Evolutionary conservation across 768 basidiomycete genomes (phyloP), one percentile per base, ranked within the genome.

Genomic region (Leccinum arenicola): DNA sequence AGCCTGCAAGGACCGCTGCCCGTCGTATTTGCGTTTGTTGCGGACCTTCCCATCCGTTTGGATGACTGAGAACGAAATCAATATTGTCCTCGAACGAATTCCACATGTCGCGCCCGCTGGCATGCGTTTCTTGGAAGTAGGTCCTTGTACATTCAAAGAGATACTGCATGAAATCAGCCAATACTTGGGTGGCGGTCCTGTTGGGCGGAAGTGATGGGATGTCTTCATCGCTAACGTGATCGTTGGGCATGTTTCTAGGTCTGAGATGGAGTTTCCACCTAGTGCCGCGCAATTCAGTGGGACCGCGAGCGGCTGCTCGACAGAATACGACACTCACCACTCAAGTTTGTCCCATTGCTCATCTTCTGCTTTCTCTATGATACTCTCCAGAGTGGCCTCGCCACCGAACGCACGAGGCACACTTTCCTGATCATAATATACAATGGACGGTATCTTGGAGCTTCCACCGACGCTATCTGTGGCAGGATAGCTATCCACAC

Each of bases 141-240:
- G 64, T 72, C 54, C 61, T 68, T 0, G 81, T 72, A 54, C 80
- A 81, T 23, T 68, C 60, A 38, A 77, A 75, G 7, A 84, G 73
- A 61, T 84, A 84, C 21, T 52, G 48, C 63, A 84, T 69, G 55
- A 82, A 84, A 62, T 85, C 84, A 0, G 74, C 68, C 23, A 83
- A 76, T 50, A 84, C 70, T 31, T 83, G 73, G 0, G 77, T 61
- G 6, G 76, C 75, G 1, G 75, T 74, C 66, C 74, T 80, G 60
- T 73, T 73, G 10, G 63, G 56, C 4, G 84, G 84, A 35, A 84
- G 74, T 0, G 76, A 64, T 0, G 77, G 78, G 17, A 80, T 69
- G 31, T 78, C 74, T 25, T 66, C 12, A 50, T 74, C 71, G 10
- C 58, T 63, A 33, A 77, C 45, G 7, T 70, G 61, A 51, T 61